A percentile compares a stretch with the other conserved stretches of the same genome.
Conservation (phyloP, 768 basidiomycete species). For the Lenzites betulinus region DNA sequence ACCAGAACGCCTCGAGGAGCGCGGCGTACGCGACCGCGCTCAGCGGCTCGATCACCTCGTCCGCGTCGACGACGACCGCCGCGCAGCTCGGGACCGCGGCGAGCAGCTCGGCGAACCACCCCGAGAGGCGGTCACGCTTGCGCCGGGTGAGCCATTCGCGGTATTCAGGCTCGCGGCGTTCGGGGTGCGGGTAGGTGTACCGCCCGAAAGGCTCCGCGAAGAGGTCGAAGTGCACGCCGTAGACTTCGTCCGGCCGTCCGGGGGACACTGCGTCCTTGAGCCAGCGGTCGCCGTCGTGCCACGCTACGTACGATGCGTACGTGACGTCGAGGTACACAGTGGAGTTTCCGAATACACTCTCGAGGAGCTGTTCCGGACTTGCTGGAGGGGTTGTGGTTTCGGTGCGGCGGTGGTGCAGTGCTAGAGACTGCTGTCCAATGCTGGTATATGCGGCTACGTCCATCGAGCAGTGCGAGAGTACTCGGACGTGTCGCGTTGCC, state of each 20-base stretch:
- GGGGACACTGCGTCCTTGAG: constrained; percentile 3
- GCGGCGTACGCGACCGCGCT: not conserved
- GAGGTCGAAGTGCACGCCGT: constrained; percentile 2
- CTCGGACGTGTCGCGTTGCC: constrained; percentile 5
- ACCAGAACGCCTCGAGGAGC: constrained; percentile 9
- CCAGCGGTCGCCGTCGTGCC: constrained; percentile 1
- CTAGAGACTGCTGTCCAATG: constrained; percentile 2
- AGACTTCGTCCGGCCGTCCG: constrained; percentile 2
- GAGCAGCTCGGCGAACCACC: constrained; percentile 14
- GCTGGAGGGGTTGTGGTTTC: not conserved
- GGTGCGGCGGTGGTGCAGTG: not conserved
- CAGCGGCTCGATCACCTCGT: not conserved
- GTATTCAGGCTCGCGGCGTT: constrained; percentile 2
- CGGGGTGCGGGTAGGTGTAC: not conserved
- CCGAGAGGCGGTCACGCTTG: constrained; percentile 1
- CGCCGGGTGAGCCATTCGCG: constrained; percentile 1
- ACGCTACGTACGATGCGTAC: not conserved
- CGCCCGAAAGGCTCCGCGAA: not conserved
- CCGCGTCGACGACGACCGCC: not conserved
- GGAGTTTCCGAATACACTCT: not conserved
- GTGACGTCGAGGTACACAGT: constrained; percentile 12
- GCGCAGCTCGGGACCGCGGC: constrained; percentile 6
- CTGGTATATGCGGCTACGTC: constrained; percentile 6
- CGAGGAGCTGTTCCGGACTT: not conserved
- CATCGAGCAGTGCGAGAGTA: constrained; percentile 8